Evolutionary conservation across 768 basidiomycete species (phyloP).

Genomic region (Piloderma croceum): DNA sequence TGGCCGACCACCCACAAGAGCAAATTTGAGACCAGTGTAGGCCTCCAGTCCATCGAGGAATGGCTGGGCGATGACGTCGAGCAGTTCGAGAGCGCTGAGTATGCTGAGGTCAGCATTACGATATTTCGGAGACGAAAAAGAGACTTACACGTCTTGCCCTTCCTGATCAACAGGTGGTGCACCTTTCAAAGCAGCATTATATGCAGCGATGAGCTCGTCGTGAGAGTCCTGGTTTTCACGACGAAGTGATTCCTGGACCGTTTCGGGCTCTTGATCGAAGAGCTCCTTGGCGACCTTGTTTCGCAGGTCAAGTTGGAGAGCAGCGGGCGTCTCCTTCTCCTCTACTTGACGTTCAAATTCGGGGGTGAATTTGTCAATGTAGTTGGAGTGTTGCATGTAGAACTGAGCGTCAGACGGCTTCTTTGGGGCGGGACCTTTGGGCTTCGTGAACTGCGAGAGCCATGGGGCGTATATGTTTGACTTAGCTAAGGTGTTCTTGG

Average conservation of each 20-base stretch:
- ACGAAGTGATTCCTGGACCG: neutral
- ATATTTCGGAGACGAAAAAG: too few relatives aligned
- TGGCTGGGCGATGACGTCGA: too few relatives aligned
- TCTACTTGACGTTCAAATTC: neutral
- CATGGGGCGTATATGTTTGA: neutral
- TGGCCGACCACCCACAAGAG: too few relatives aligned
- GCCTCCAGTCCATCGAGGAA: too few relatives aligned
- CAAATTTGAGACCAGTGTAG: too few relatives aligned
- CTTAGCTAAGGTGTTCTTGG: neutral
- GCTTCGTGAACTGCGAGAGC: neutral
- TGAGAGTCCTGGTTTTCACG: neutral
- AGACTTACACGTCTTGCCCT: neutral
- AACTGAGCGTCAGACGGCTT: conserved; percentile 1
- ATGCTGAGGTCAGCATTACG: too few relatives aligned
- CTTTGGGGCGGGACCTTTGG: neutral
- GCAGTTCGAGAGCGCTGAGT: too few relatives aligned
- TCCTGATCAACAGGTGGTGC: neutral
- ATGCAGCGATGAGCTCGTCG: neutral
- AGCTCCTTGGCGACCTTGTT: neutral
- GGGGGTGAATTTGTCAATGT: neutral
- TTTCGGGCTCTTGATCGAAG: neutral
- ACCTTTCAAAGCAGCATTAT: neutral
- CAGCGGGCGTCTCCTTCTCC: neutral
- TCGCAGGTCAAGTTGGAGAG: neutral
- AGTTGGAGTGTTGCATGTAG: conserved; percentile 5